Percentiles rank a stretch among this genome's conserved stretches.
Evolutionary conservation across 1,284 basidiomycete species (phyloP).

Genomic region (Apiotrichum akiyoshidainum): DNA sequence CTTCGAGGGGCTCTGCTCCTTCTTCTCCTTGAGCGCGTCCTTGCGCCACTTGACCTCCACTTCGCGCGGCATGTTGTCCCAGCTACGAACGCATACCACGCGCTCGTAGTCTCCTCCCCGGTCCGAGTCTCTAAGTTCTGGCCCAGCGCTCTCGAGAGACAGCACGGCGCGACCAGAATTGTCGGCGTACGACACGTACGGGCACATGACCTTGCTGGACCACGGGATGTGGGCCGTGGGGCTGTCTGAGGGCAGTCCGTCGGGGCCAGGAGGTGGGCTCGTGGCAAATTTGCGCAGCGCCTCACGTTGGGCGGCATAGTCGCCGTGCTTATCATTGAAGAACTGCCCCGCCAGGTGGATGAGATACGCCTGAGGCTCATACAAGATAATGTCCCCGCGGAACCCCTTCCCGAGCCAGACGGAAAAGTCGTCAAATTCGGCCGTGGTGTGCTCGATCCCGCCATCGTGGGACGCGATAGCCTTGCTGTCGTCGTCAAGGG

Average conservation of each 20-base stretch:
- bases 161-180: background rate
- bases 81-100: constrained; percentile 1
- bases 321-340: constrained; percentile 1
- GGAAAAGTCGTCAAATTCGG: constrained; percentile 9
- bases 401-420: constrained; percentile 8
- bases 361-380: constrained; percentile 21
- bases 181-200: constrained; percentile 1
- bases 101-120: constrained; percentile 2
- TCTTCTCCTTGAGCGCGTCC: background rate
- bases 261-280: constrained; percentile 3
- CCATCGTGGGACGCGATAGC: constrained; percentile 15
- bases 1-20: background rate
- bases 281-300: constrained; percentile 6
- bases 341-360: constrained; percentile 10
- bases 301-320: constrained; percentile 13
- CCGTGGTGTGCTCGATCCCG: constrained; percentile 20
- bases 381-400: constrained; percentile 17
- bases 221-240: constrained; percentile 7
- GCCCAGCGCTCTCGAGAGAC: background rate
- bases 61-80: background rate
- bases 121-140: background rate
- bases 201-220: constrained; percentile 19
- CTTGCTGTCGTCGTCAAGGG: background rate
- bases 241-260: background rate
- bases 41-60: constrained; percentile 9